Base-by-base conservation (phyloP, 768 basidiomycete genomes). In the Melanogaster broomeanus region DNA sequence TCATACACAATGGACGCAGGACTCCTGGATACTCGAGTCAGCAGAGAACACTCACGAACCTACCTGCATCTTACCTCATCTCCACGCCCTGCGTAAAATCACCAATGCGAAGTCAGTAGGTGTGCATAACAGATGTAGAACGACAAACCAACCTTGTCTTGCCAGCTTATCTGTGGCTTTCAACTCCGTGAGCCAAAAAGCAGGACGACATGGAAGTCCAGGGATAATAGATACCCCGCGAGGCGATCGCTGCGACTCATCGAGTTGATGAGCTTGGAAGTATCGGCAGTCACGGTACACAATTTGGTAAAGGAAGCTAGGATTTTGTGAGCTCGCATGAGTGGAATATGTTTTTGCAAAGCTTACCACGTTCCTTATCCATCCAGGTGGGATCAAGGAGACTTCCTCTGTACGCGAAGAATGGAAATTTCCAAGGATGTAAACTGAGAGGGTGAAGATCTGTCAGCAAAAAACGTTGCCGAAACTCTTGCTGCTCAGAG, bases 111-210 rank as follows among this genome's bases (percentile, higher is more conserved):
- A 41, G 24, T 41, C 22, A 41, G 13, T 16, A 41, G 21, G 35
- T 3, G 25, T 9, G 12, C 16, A 6, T 2, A 4, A 43, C 10
- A 7, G 6, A 4, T 12, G 43, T 21, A 11, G 28, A 4, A 21
- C n/a, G 31, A 42, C 55, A 28, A 10, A 61, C 61, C 54, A 9
- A n/a, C 61, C 55, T 8, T 33, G 8, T 78, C 70, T 10, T 57
- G 59, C 78, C 79, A 80, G 2, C 65, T 58, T 24, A 77, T 68
- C 31, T 77, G 72, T 0, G 77, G n/a, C 79, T 52, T n/a, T 74
- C 28, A 79, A 51, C 48, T 80, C 78, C 0, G 76, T 74, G 10
- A 71, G 2, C 77, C 78, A 42, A 77, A 73, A 10, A 68, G 61
- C 13, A 80, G 45, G 13, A 77, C 53, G 5, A 79, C 59, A 4